phyloP scores from a whole-genome alignment of 768 basidiomycete species.

The Mrakia gelida region DNA sequence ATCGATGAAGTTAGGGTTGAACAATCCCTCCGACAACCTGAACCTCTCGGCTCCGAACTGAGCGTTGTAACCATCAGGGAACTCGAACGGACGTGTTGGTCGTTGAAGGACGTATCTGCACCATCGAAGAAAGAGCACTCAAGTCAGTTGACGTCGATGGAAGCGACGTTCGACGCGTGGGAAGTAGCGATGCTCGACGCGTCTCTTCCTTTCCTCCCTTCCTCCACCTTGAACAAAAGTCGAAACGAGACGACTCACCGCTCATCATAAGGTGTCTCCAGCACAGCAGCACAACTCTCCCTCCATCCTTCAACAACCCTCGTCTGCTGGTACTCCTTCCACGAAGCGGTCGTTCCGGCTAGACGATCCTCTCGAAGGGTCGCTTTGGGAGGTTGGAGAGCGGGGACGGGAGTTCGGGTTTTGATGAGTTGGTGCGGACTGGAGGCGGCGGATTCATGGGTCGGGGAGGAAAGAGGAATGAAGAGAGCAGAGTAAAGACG shows the following conservation, averaged over 20 bases:
- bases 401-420: constrained; percentile 65
- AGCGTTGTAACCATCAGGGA: constrained; percentile 85
- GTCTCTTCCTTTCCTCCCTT: not conserved
- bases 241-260: constrained; percentile 48
- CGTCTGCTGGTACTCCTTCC: constrained; percentile 72
- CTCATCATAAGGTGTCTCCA: constrained; percentile 83
- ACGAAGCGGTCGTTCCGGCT: constrained; percentile 68
- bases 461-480: not conserved
- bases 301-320: constrained; percentile 92
- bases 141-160: not conserved
- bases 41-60: constrained; percentile 79
- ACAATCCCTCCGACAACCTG: constrained; percentile 81
- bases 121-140: not conserved
- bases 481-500: not conserved
- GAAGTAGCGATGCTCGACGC: too few species aligned
- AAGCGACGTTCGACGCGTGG: too few species aligned
- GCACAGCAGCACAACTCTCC: constrained; percentile 78
- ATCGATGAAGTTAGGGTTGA: constrained; percentile 56
- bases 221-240: not conserved
- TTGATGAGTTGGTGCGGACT: constrained; percentile 83
- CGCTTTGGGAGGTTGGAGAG: constrained; percentile 61
- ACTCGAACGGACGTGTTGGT: constrained; percentile 66
- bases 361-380: constrained; percentile 70
- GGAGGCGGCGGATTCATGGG: constrained; percentile 38
- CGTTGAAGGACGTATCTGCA: constrained; percentile 41